A percentile compares a stretch with the other conserved stretches of the same genome.
phyloP scores from a whole-genome alignment of 2,329 filamentous ascomycete species.

The Truncatella angustata region DNA sequence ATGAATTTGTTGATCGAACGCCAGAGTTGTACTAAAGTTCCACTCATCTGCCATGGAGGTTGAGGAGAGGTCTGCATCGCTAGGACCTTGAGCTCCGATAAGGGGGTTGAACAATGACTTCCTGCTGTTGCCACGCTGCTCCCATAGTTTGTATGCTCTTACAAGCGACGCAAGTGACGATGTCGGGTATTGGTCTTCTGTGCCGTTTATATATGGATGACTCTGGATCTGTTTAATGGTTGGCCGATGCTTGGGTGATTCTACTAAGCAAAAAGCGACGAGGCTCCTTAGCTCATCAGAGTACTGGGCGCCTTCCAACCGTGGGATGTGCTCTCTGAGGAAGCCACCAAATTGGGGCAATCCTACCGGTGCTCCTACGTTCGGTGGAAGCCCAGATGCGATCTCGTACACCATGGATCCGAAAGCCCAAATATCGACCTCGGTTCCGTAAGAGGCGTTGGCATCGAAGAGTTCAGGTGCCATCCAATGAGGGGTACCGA shows the following conservation, averaged over 20 bases:
- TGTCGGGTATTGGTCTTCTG: slow-evolving; percentile 61
- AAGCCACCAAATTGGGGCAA: slow-evolving; percentile 53
- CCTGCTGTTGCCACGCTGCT: slow-evolving; percentile 69
- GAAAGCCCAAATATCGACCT: slow-evolving; percentile 83
- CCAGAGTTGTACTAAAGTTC: slow-evolving; percentile 66
- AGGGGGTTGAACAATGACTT: slow-evolving; percentile 58
- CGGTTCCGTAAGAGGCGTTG: slow-evolving; percentile 64
- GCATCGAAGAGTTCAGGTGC: slow-evolving; percentile 73
- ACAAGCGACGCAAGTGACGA: slow-evolving; percentile 64
- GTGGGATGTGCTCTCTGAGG: slow-evolving; percentile 61
- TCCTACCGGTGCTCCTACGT: slow-evolving; percentile 55
- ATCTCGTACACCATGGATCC: slow-evolving; percentile 80
- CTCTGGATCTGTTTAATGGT: slow-evolving; percentile 67
- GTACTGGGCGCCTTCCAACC: slow-evolving; percentile 69
- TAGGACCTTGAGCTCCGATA: slow-evolving; percentile 56
- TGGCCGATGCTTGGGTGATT: slow-evolving; percentile 66
- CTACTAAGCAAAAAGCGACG: slow-evolving; percentile 70
- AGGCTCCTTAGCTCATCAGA: slow-evolving; percentile 68
- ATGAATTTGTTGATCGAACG: slow-evolving; percentile 60
- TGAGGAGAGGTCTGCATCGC: slow-evolving; percentile 39
- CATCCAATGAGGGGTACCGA: slow-evolving; percentile 86
- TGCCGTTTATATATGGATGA: slow-evolving; percentile 67
- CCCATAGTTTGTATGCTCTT: slow-evolving; percentile 72
- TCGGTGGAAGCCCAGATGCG: slow-evolving; percentile 73
- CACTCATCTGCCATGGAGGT: slow-evolving; percentile 57